Percentiles rank a stretch among this genome's conserved stretches.
Conservation (phyloP, 2,329 filamentous ascomycete species). For the Didymella lethalis region DNA sequence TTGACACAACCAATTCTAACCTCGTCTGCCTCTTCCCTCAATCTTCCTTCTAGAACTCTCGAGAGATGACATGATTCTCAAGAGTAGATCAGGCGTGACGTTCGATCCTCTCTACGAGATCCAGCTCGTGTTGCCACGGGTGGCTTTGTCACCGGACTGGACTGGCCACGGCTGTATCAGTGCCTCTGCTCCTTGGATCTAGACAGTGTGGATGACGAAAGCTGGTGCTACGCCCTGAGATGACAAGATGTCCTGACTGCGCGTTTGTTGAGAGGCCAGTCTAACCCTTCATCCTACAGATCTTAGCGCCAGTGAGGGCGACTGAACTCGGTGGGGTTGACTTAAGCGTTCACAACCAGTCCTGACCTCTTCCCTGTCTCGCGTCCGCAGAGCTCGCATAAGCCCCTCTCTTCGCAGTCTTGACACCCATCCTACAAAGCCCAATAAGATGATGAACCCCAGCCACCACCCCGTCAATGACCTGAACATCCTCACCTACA, state of each 20-base stretch:
- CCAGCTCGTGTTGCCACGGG: too few species aligned
- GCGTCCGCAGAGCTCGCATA: slow-evolving; percentile 50
- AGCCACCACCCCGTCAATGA: slow-evolving; percentile 61
- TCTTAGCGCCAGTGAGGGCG: not conserved
- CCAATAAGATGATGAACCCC: slow-evolving; percentile 58
- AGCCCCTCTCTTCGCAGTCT: slow-evolving; percentile 56
- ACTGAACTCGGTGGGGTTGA: not conserved
- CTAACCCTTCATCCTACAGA: too few species aligned
- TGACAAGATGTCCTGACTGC: not conserved
- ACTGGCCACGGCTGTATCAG: not conserved
- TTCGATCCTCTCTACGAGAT: too few species aligned
- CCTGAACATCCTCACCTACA: slow-evolving; percentile 57
- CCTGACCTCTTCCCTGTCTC: slow-evolving; percentile 46
- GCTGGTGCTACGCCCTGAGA: not conserved
- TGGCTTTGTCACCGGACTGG: too few species aligned
- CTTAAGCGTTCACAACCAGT: slow-evolving; percentile 33
- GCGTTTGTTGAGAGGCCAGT: too few species aligned
- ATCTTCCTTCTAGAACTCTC: not conserved
- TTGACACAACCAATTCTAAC: not conserved
- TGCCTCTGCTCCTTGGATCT: not conserved
- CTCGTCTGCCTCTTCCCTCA: not conserved
- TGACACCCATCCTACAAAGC: slow-evolving; percentile 56
- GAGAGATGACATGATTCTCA: not conserved
- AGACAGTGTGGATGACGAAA: not conserved
- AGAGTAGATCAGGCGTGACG: not conserved